Percentiles rank a stretch among this genome's conserved stretches.
Conservation (phyloP, 192 early-diverging fungal genomes). For the Coemansia sp. region DNA sequence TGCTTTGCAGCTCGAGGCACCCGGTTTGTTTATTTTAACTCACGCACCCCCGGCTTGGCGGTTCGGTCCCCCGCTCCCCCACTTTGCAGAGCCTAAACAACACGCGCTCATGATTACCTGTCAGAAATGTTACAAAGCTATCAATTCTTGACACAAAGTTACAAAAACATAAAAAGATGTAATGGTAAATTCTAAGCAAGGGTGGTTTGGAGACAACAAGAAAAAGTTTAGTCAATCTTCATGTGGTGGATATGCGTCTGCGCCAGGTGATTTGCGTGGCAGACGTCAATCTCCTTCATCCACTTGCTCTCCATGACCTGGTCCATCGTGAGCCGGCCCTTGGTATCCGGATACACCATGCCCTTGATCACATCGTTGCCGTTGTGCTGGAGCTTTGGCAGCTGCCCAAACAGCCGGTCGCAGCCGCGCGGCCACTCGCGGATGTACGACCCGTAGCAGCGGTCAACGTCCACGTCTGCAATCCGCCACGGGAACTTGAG, state of each 20-base stretch:
- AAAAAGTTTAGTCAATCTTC: constrained; percentile 30
- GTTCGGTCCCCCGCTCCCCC: not conserved
- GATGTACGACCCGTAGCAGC: constrained; percentile 58
- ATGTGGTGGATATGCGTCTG: constrained; percentile 34
- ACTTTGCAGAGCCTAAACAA: not conserved
- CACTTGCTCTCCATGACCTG: constrained; percentile 72
- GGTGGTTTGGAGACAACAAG: too few relatives aligned
- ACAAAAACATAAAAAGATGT: constrained; percentile 1
- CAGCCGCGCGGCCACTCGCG: constrained; percentile 53
- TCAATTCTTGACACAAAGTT: not conserved
- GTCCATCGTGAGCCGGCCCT: constrained; percentile 60
- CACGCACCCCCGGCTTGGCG: not conserved
- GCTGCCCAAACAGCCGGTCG: constrained; percentile 53
- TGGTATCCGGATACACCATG: constrained; percentile 63
- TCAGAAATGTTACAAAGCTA: not conserved
- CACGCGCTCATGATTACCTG: not conserved
- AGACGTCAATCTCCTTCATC: constrained; percentile 66
- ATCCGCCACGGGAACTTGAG: constrained; percentile 70
- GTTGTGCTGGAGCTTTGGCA: constrained; percentile 57
- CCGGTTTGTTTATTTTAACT: not conserved
- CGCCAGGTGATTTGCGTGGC: constrained; percentile 28
- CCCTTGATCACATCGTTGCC: constrained; percentile 59
- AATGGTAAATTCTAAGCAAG: too few relatives aligned
- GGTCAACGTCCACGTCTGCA: constrained; percentile 55
- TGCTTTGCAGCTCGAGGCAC: not conserved